A percentile compares a stretch with the other conserved stretches of the same genome.
Conservation (phyloP, 148 eudicot genomes). For the Amaranthus hypochondriacus region DNA sequence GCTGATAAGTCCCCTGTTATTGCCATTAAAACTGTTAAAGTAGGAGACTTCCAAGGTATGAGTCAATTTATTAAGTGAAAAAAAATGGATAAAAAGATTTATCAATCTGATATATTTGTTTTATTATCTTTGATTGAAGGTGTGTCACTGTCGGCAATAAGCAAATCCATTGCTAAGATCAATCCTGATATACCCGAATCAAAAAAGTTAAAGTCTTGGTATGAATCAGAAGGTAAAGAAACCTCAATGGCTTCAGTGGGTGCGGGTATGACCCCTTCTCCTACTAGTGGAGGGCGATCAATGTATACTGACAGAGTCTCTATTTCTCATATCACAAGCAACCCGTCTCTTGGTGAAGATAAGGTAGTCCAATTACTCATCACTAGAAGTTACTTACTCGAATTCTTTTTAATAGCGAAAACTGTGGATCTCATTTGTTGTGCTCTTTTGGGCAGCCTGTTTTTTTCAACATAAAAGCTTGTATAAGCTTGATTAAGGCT, state of each 20-base stretch:
- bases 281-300: constrained; percentile 44
- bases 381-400: neutral
- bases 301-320: constrained; percentile 69
- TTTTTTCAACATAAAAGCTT: constrained; percentile 66
- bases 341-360: constrained; percentile 74
- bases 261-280: constrained; percentile 58
- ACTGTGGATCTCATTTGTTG: constrained; percentile 3
- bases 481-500: constrained; percentile 66
- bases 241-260: constrained; percentile 82
- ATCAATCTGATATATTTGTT: neutral
- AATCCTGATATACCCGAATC: constrained; percentile 83
- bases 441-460: constrained; percentile 53
- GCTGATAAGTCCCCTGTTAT: constrained; percentile 87
- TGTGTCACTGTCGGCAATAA: constrained; percentile 78
- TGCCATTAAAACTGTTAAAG: constrained; percentile 83
- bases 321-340: constrained; percentile 56
- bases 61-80: neutral
- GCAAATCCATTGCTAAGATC: constrained; percentile 63
- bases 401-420: neutral
- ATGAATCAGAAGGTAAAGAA: constrained; percentile 85
- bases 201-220: constrained; percentile 72
- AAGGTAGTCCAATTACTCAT: constrained; percentile 43
- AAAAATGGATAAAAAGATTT: neutral
- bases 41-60: constrained; percentile 85
- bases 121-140: constrained; percentile 34